Evolutionary conservation across 1,284 basidiomycete species (phyloP), one percentile per base, ranked within the genome.

Genomic region (Heterobasidion parviporum): DNA sequence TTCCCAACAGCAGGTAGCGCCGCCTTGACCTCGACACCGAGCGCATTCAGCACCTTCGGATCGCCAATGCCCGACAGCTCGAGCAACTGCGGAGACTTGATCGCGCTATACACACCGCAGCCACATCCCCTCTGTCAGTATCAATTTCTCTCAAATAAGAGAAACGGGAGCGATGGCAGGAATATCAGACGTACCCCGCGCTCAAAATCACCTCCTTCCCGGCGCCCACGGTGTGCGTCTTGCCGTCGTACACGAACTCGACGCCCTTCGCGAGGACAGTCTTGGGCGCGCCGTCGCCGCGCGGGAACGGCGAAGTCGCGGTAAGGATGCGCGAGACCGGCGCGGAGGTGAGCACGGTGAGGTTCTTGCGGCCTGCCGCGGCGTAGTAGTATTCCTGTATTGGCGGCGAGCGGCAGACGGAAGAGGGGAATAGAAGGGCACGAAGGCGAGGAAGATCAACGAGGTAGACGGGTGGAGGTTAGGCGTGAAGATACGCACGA

Each of bases 41-140:
- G 59, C 0, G 53, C 45, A n/a, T 65, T 61, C 2, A 78, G 60
- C 7, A 76, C 63, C 1, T 59, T 47, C 2, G 57, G 56, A 7
- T 69, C 64, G 7, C 75, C 74, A 15, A 76, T 67, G 5, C 74
- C 74, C 5, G 70, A 72, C 45, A 73, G 67, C 34, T 75, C 70
- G 18, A 76, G 62, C 8, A 76, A 61, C 20, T 74, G 68, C 2
- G 74, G 74, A 14, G 73, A 69, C 60, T 75, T 73, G 56, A 76
- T 49, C 1, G 65, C 57, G 2, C 64, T 66, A 43, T 9, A 5
- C 7, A 12, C n/a, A 41, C 3, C 38, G 38, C n/a, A n/a, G 3
- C 38, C 10, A 41, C 10, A 8, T 26, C 5, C 26, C 38, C 12
- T 41, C 38, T 5, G 38, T 10, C n/a, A n/a, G 10, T 41, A 41